Conservation (phyloP, 495 filamentous ascomycete species). For the Sphaerosporella brunnea region DNA sequence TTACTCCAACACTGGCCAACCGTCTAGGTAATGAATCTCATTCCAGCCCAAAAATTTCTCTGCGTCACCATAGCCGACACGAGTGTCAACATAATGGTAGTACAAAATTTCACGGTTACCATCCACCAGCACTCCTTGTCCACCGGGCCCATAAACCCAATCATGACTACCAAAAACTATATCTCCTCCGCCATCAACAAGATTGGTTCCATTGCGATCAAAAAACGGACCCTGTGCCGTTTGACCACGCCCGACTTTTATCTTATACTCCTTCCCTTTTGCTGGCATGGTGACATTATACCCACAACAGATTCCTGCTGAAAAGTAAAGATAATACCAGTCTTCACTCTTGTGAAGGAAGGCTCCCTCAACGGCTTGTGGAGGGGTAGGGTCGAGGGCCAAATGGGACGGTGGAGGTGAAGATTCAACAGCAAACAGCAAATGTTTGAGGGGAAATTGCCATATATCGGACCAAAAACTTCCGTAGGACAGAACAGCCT, state of each 20-base stretch:
- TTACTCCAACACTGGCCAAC: constrained; percentile 30
- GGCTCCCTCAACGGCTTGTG: constrained; percentile 16
- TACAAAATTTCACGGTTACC: constrained; percentile 31
- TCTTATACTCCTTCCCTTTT: constrained; percentile 26
- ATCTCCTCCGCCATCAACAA: constrained; percentile 31
- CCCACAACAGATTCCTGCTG: constrained; percentile 10
- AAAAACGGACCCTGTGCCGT: constrained; percentile 30
- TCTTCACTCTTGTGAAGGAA: constrained; percentile 11
- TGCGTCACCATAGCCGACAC: constrained; percentile 30
- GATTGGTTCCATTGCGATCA: constrained; percentile 25
- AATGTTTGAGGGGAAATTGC: constrained; percentile 12
- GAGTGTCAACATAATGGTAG: constrained; percentile 35
- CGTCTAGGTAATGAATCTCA: constrained; percentile 30
- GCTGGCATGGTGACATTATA: constrained; percentile 6
- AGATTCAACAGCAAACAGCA: neutral
- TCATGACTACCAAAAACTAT: constrained; percentile 31
- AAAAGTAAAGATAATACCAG: constrained; percentile 12
- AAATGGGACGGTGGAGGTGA: neutral
- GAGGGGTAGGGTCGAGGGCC: constrained; percentile 10
- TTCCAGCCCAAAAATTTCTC: constrained; percentile 34
- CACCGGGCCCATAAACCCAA: constrained; percentile 33
- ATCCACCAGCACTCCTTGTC: constrained; percentile 28
- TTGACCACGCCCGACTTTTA: constrained; percentile 31
- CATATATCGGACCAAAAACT: constrained; percentile 15
- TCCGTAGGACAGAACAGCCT: constrained; percentile 8